phyloP scores from a whole-genome alignment of 208 protist species.

The Trypanosoma cruzi region DNA sequence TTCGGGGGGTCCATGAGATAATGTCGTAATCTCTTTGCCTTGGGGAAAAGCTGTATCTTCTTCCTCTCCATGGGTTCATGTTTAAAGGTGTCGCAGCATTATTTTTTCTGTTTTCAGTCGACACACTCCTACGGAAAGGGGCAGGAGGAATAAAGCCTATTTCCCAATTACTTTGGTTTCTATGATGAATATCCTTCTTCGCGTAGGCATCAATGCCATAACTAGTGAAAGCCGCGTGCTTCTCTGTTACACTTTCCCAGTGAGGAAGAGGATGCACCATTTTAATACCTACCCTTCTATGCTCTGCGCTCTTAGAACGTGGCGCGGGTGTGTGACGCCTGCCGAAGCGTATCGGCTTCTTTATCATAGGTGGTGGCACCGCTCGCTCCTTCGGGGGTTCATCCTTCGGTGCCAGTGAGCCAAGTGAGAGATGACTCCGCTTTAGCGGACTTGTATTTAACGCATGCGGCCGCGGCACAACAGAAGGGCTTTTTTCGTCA shows the following conservation, averaged over 20 bases:
- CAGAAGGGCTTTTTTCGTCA: neutral
- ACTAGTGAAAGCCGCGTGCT: slow-evolving; percentile 47
- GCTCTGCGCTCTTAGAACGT: slow-evolving; percentile 38
- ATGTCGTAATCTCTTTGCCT: slow-evolving; percentile 55
- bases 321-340: slow-evolving; percentile 51
- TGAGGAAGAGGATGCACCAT: slow-evolving; percentile 61
- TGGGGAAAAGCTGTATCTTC: slow-evolving; percentile 32
- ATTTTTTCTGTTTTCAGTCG: neutral
- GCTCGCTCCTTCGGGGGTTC: slow-evolving; percentile 39
- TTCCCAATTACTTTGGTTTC: slow-evolving; percentile 54
- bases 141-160: slow-evolving; percentile 10
- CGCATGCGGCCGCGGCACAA: neutral
- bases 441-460: slow-evolving; percentile 20
- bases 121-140: neutral
- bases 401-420: slow-evolving; percentile 50
- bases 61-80: slow-evolving; percentile 34
- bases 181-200: slow-evolving; percentile 24
- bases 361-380: slow-evolving; percentile 55
- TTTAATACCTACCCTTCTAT: slow-evolving; percentile 47
- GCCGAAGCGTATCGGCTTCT: slow-evolving; percentile 41
- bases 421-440: slow-evolving; percentile 43
- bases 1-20: slow-evolving; percentile 61
- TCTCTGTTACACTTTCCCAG: slow-evolving; percentile 51
- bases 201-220: slow-evolving; percentile 34
- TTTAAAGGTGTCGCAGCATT: neutral